Conservation (phyloP, 345 rosid genomes). For the Sonneratia alba region DNA sequence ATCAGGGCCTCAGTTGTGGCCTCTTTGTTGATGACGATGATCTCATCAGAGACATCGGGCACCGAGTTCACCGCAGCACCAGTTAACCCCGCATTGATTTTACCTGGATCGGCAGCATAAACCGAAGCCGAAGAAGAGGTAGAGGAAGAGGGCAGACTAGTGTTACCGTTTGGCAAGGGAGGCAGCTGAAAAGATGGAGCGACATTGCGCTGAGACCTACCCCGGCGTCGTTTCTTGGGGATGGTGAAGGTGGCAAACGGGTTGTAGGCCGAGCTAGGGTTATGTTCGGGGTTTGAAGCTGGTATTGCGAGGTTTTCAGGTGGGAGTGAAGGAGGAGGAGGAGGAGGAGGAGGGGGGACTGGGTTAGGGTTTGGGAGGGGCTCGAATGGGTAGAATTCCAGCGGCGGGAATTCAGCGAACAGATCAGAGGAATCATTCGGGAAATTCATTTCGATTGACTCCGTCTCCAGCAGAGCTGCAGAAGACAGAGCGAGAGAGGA, state of each 20-base stretch:
- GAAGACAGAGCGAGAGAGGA: not conserved
- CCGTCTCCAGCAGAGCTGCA: not conserved
- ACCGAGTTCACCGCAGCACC: slow-evolving; percentile 2
- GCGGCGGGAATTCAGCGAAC: slow-evolving; percentile 22
- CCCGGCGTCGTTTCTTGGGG: slow-evolving; percentile 82
- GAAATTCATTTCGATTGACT: slow-evolving; percentile 2
- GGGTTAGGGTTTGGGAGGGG: slow-evolving; percentile 33
- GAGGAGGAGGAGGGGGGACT: slow-evolving; percentile 18
- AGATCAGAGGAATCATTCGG: slow-evolving; percentile 14
- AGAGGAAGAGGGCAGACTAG: slow-evolving; percentile 5
- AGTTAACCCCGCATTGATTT: slow-evolving; percentile 11
- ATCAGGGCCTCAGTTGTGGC: slow-evolving; percentile 79
- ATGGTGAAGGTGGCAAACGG: slow-evolving; percentile 51
- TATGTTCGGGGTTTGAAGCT: slow-evolving; percentile 18
- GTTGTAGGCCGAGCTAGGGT: slow-evolving; percentile 14
- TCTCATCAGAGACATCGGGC: slow-evolving; percentile 62
- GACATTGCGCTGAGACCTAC: slow-evolving; percentile 61
- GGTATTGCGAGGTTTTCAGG: slow-evolving; percentile 14
- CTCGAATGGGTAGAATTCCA: slow-evolving; percentile 20
- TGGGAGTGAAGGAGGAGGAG: slow-evolving; percentile 15
- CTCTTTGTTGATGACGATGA: slow-evolving; percentile 84
- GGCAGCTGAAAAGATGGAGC: slow-evolving; percentile 28
- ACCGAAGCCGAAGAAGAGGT: slow-evolving; percentile 14
- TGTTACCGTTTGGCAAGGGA: slow-evolving; percentile 14
- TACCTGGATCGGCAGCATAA: slow-evolving; percentile 16